Evolutionary conservation across 2,329 filamentous ascomycete species (phyloP), one percentile per base, ranked within the genome.

Genomic region (Keithomyces neogunnii): DNA sequence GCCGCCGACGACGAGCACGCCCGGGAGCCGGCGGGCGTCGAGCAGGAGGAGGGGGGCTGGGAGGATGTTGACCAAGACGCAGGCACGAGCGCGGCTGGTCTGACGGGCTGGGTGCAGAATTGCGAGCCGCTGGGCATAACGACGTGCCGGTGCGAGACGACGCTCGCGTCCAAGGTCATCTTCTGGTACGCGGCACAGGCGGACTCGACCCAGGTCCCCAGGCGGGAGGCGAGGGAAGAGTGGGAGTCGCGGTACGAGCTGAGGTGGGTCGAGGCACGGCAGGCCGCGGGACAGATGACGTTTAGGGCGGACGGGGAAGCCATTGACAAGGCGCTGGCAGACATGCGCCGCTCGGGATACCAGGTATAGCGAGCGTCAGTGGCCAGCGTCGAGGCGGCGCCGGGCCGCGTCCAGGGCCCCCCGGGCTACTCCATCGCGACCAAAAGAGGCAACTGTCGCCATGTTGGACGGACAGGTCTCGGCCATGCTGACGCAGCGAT

Each of bases 111-210:
- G 33, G 44, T 63, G 4, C 53, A 56, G 31, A 69, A 66, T 56
- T 65, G 58, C 40, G 69, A 73, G 57, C 64, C 65, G 3, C 55
- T 70, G 5, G 69, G 66, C 0, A 60, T 67, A 13, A 66, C 64
- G 40, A 55, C 63, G 19, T 70, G 70, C 46, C 63, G 62, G 0
- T 70, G 72, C 51, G 60, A 65, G 7, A 57, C 62, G 51, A 66
- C 65, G 0, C 57, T 57, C 3, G 64, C 67, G 5, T 59, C 66
- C 48, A 73, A 73, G 62, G 62, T 66, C 10, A 64, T 71, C 3
- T 72, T 69, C 55, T 73, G 65, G 60, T 73, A 63, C 50, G 68
- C 67, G 2, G 70, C 70, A 5, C 59, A 59, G 36, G 62, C 58
- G 0, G 61, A 65, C 53, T 66, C 64, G 7, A 59, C 59, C 1